A percentile compares a stretch with the other conserved stretches of the same genome.
Conservation (phyloP, 2,329 filamentous ascomycete species). For the Scedosporium aurantiacum region DNA sequence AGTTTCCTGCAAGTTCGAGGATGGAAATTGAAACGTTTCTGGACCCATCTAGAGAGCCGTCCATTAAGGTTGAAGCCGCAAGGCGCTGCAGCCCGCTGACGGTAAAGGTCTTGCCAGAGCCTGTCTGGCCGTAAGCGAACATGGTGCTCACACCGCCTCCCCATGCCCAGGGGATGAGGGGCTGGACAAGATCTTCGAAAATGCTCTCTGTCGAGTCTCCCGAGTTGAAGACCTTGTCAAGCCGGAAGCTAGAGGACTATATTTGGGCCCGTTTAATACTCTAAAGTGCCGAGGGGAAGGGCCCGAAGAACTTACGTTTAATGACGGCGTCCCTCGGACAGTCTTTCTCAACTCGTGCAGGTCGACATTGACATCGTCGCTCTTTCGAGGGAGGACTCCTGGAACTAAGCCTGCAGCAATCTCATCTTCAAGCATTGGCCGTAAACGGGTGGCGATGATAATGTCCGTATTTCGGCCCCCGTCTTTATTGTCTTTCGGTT, state of each 20-base stretch:
- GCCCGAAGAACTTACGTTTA: too few relatives aligned
- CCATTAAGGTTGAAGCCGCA: conserved; percentile 24
- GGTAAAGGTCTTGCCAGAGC: conserved; percentile 36
- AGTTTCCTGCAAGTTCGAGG: conserved; percentile 27
- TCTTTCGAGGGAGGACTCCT: too few relatives aligned
- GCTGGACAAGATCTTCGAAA: conserved; percentile 15
- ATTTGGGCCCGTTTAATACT: too few relatives aligned
- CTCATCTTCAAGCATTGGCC: too few relatives aligned
- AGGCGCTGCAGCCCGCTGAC: conserved; percentile 29
- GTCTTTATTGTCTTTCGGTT: too few relatives aligned
- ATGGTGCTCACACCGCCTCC: conserved; percentile 37
- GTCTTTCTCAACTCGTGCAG: too few relatives aligned
- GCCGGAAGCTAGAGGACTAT: neutral
- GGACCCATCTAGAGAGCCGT: conserved; percentile 12
- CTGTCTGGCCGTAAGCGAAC: conserved; percentile 37
- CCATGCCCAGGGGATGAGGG: conserved; percentile 34
- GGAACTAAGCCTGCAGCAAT: too few relatives aligned
- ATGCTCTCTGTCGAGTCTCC: neutral
- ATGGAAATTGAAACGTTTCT: conserved; percentile 25
- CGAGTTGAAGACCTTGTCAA: neutral
- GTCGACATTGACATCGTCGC: too few relatives aligned
- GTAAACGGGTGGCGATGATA: too few relatives aligned
- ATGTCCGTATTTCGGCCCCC: too few relatives aligned
- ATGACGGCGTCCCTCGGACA: too few relatives aligned
- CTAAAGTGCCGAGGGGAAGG: too few relatives aligned